Base-by-base conservation (phyloP, 2,329 filamentous ascomycete species). In the Cladosporium sp. region DNA sequence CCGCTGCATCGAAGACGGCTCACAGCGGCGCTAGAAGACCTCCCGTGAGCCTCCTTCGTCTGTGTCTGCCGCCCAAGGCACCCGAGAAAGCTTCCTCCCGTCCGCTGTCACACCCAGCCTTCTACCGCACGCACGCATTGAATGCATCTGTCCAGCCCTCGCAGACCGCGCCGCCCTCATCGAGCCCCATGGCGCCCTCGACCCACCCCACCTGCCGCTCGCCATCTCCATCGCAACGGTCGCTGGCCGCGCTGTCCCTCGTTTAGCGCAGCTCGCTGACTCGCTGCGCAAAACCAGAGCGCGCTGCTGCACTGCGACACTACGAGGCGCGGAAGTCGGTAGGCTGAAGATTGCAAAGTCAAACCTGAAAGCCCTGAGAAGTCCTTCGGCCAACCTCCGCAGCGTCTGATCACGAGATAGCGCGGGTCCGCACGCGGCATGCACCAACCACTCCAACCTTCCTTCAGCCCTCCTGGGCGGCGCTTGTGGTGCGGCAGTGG, bases 171-270 rank as follows among this genome's bases (percentile, higher is more conserved):
- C 22, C 22, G 22, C 22, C 22, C 22, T 28, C 22, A 1, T 28
- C 22, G 22, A 14, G 33, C 14, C 38, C 18, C 38, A n/a, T 19
- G n/a, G 13, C 16, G 16, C 35, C 35, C 46, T 41, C n/a, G 46
- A 38, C 46, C 46, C 46, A 50, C 46, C 22, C 31, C 11, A 37
- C 38, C 31, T 42, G 46, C 46, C 46, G 40, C 46, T 50, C 46
- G 22, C 16, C 46, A 50, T 50, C 46, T 50, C 46, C 46, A 50
- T 50, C 46, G 40, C 40, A 43, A 50, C 46, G 40, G 46, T 43
- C 32, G 43, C 37, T 35, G 32, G 32, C 16, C 35, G 46, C n/a
- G 46, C 35, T 50, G 46, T 50, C 35, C 38, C 46, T 50, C 13
- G 38, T 50, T 38, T 50, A 50, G 46, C 38, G 46, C 32, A n/a